Percentiles rank a stretch among this genome's conserved stretches.
Evolutionary conservation across 129 eudicot species (phyloP).

Genomic region (Pittosporum tobira): DNA sequence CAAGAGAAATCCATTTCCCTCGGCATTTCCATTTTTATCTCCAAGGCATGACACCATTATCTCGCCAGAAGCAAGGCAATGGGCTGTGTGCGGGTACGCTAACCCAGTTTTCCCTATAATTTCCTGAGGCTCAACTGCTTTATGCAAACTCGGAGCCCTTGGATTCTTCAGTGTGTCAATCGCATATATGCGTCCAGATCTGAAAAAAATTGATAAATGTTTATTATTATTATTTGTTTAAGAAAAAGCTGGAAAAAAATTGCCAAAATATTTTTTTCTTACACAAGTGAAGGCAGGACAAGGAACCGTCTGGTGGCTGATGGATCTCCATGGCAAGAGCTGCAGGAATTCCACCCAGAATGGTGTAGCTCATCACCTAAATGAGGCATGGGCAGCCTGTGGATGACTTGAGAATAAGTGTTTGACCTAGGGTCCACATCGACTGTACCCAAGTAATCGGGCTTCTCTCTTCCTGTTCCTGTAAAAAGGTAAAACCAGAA

Average conservation of each 20-base stretch:
- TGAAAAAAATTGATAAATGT: constrained; percentile 16
- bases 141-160: constrained; percentile 68
- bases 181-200: constrained; percentile 78
- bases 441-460: constrained; percentile 85
- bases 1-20: constrained; percentile 87
- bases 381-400: constrained; percentile 89
- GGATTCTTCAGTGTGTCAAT: constrained; percentile 69
- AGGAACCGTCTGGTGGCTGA: constrained; percentile 68
- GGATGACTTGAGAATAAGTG: constrained; percentile 75
- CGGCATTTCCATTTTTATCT: constrained; percentile 85
- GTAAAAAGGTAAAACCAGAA: constrained; percentile 7
- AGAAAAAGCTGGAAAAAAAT: neutral
- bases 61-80: constrained; percentile 94
- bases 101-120: constrained; percentile 63
- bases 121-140: constrained; percentile 63
- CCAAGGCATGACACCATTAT: constrained; percentile 90
- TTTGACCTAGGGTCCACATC: constrained; percentile 81
- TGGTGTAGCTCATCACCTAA: constrained; percentile 88
- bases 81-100: constrained; percentile 87
- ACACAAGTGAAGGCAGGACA: constrained; percentile 92
- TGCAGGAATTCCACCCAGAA: constrained; percentile 98
- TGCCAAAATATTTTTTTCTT: constrained; percentile 13
- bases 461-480: constrained; percentile 86
- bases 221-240: too few species aligned
- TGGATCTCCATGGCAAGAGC: constrained; percentile 86